These are phyloP conservation scores for Penicillium brevicompactum DNA, from an alignment of 2,329 filamentous ascomycete species.

Conservation along the genomic window DNA sequence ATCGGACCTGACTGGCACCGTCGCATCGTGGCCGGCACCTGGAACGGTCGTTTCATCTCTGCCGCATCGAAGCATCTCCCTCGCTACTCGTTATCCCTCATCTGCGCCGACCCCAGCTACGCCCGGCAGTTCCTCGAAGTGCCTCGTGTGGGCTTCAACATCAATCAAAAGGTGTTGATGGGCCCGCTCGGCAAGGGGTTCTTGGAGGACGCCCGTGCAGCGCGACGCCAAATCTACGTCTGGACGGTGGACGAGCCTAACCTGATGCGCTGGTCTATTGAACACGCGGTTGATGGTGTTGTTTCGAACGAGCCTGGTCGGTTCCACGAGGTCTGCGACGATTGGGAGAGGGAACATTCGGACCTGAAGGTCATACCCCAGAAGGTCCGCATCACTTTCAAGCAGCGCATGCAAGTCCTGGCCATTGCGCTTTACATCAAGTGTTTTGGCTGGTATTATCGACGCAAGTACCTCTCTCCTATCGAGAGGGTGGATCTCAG, in stretches of 20 bases:
- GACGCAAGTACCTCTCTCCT: constrained; percentile 5
- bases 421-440: constrained; percentile 12
- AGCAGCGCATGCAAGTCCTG: constrained; percentile 14
- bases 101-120: constrained; percentile 54
- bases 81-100: constrained; percentile 40
- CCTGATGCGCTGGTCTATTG: constrained; percentile 81
- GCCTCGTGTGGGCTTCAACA: constrained; percentile 75
- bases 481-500: constrained; percentile 11
- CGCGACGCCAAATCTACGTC: constrained; percentile 64
- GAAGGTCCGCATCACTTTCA: constrained; percentile 12
- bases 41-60: constrained; percentile 73
- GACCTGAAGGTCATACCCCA: neutral
- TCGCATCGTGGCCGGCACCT: constrained; percentile 78
- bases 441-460: constrained; percentile 22
- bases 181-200: constrained; percentile 69
- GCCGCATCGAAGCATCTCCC: constrained; percentile 59
- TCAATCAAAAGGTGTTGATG: constrained; percentile 69
- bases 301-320: constrained; percentile 75
- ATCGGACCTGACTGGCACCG: constrained; percentile 59
- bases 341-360: constrained; percentile 18
- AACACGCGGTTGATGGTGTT: constrained; percentile 70
- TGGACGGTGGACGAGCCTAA: constrained; percentile 86
- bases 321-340: constrained; percentile 14
- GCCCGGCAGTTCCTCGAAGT: constrained; percentile 67
- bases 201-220: constrained; percentile 59